Conservation (phyloP, 768 basidiomycete genomes). For the Tephrocybe sp. region DNA sequence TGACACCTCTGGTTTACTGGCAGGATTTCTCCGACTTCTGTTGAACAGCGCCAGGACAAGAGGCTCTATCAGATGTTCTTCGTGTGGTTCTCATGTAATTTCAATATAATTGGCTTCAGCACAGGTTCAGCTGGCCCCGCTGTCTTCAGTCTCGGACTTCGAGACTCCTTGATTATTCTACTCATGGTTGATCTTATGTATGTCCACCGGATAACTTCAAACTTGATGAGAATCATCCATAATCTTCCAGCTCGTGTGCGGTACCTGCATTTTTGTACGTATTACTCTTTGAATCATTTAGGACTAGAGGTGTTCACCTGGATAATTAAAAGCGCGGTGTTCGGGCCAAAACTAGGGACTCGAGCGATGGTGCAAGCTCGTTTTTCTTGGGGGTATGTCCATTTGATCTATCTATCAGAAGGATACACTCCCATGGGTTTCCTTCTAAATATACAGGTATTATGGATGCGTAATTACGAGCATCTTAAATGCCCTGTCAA, state of each 20-base stretch:
- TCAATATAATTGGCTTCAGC: conserved; percentile 67
- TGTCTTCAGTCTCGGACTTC: conserved; percentile 53
- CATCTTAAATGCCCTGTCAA: conserved; percentile 56
- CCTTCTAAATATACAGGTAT: conserved; percentile 36
- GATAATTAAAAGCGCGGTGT: conserved; percentile 44
- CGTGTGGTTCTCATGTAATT: conserved; percentile 71
- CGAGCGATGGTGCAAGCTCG: conserved; percentile 74
- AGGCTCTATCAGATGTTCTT: conserved; percentile 67
- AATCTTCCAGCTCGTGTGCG: conserved; percentile 33
- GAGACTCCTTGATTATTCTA: conserved; percentile 52
- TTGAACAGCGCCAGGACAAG: conserved; percentile 52
- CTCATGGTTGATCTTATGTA: conserved; percentile 42
- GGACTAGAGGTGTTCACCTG: neutral
- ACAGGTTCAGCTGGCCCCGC: conserved; percentile 62
- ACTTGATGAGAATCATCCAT: neutral
- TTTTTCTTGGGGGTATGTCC: conserved; percentile 30
- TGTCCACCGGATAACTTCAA: conserved; percentile 9
- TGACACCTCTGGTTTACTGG: too few relatives aligned
- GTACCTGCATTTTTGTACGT: conserved; percentile 64
- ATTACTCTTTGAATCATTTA: too few relatives aligned
- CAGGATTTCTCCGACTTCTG: conserved; percentile 55
- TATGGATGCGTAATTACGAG: conserved; percentile 55
- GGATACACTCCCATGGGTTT: conserved; percentile 1
- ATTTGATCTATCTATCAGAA: conserved; percentile 3
- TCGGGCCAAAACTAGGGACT: conserved; percentile 77